Evolutionary conservation across 352 stramenopile species (phyloP), one percentile per base, ranked within the genome.

Genomic region (Phytophthora hybrid): DNA sequence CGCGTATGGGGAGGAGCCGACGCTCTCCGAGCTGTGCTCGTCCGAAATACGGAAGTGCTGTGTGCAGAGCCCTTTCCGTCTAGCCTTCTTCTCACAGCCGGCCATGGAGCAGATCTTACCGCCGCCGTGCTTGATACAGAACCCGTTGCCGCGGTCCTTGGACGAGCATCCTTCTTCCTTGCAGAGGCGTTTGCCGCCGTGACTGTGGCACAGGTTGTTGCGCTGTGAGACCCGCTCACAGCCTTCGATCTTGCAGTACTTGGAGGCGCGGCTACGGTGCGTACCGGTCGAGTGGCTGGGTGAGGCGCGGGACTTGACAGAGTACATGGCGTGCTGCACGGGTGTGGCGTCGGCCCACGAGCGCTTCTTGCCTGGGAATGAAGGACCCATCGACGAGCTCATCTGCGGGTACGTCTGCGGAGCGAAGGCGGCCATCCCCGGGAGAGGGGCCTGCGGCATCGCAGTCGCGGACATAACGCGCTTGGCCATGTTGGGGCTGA

Each of bases 201-300:
- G 88, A 65, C 85, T 91, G 76, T 95, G 87, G 58, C 88, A 95
- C 31, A 93, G 66, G 61, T 93, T 93, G 82, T 95, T 95, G 57
- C 88, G 86, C 74, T 95, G 88, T 14, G 87, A 94, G 31, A 93
- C 88, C 23, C 88, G 88, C 70, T 93, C 79, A 53, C 88, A 95
- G 39, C 81, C 85, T 18, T 95, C 88, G 14, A 95, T 87, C 79
- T 90, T 93, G 80, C 88, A 95, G 73, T 93, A 95, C 76, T 95
- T 95, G 65, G 87, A 95, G n/a, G 87, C 84, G n/a, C 88, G 83
- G 69, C 81, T 92, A 26, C 88, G 81, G 69, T 89, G 74, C 4
- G 73, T 73, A 5, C 64, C 59, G 41, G 37, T 73, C 47, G 47
- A 29, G n/a, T 54, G 47, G 51, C 59, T 69, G 0, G 66, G 64